These are phyloP conservation scores for Massariosphaeria phaeospora DNA, from an alignment of 495 filamentous ascomycete genomes.

Conservation along the genomic window DNA sequence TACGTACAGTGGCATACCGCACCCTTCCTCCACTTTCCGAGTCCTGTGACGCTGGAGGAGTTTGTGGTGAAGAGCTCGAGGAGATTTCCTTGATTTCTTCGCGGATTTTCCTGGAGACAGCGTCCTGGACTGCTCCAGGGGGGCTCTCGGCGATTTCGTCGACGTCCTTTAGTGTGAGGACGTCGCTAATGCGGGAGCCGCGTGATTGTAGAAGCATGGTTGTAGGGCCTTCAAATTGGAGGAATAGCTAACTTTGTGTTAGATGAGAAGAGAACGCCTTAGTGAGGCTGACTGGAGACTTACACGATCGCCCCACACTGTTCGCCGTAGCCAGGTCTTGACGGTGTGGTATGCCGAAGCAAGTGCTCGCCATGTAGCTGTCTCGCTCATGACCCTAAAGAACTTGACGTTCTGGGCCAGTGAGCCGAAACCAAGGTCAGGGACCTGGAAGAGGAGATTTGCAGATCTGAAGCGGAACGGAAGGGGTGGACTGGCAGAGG, in stretches of 20 bases:
- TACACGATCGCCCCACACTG: constrained; percentile 90
- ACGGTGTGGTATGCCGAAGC: constrained; percentile 57
- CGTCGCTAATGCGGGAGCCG: constrained; percentile 67
- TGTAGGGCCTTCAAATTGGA: constrained; percentile 79
- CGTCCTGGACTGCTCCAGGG: constrained; percentile 49
- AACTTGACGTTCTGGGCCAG: constrained; percentile 62
- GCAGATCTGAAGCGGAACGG: constrained; percentile 83
- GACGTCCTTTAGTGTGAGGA: constrained; percentile 67
- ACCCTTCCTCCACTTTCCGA: too few species aligned
- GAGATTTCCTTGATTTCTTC: constrained; percentile 27
- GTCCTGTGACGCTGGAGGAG: constrained; percentile 8
- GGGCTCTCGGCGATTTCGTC: constrained; percentile 78
- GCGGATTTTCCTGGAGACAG: constrained; percentile 15
- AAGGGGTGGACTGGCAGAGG: constrained; percentile 64
- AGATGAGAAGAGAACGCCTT: neutral
- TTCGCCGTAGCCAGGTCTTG: constrained; percentile 67
- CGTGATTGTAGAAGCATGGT: constrained; percentile 83
- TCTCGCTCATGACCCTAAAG: constrained; percentile 61
- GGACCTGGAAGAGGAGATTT: constrained; percentile 71
- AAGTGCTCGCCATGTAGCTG: constrained; percentile 63
- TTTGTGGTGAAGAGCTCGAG: neutral
- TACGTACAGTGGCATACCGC: too few species aligned
- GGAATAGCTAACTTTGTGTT: constrained; percentile 58
- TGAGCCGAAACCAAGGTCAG: constrained; percentile 52
- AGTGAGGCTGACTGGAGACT: constrained; percentile 12